These are phyloP conservation scores for Curvularia verruculosa DNA, from an alignment of 2,329 filamentous ascomycete species.

Conservation along the genomic window DNA sequence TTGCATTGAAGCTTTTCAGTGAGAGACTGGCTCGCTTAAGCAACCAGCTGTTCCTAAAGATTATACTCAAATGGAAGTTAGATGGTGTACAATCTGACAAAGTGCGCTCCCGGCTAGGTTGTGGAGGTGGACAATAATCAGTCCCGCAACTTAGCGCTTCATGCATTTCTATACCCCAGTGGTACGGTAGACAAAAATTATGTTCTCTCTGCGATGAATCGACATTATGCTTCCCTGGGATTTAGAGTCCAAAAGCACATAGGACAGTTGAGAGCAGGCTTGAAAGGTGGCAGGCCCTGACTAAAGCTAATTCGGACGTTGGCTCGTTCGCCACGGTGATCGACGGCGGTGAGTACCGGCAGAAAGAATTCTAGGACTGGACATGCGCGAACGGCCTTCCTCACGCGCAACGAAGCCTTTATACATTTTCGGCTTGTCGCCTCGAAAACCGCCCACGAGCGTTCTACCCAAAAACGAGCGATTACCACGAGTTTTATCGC, in stretches of 20 bases:
- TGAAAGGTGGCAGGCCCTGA: not conserved
- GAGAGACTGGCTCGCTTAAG: not conserved
- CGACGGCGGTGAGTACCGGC: conserved; percentile 16
- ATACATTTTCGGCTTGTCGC: not conserved
- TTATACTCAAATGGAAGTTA: not conserved
- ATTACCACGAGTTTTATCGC: not conserved
- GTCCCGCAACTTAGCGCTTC: no score
- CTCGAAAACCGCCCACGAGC: not conserved
- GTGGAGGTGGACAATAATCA: no score
- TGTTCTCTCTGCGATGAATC: not conserved
- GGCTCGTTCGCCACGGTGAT: conserved; percentile 15
- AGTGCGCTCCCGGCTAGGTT: not conserved
- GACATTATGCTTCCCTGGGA: not conserved
- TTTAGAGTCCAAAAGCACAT: not conserved
- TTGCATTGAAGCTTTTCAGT: not conserved
- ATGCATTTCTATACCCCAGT: not conserved
- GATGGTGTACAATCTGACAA: not conserved
- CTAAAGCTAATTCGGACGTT: not conserved
- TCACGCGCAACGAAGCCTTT: conserved; percentile 2
- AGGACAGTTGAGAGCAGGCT: not conserved
- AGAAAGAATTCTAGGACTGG: conserved; percentile 22
- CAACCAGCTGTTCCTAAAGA: not conserved
- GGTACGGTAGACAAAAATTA: not conserved
- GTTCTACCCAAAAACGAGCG: not conserved
- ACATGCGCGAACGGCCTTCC: conserved; percentile 5